Evolutionary conservation across 2,329 filamentous ascomycete species (phyloP).

Genomic region (Pyricularia grisea): DNA sequence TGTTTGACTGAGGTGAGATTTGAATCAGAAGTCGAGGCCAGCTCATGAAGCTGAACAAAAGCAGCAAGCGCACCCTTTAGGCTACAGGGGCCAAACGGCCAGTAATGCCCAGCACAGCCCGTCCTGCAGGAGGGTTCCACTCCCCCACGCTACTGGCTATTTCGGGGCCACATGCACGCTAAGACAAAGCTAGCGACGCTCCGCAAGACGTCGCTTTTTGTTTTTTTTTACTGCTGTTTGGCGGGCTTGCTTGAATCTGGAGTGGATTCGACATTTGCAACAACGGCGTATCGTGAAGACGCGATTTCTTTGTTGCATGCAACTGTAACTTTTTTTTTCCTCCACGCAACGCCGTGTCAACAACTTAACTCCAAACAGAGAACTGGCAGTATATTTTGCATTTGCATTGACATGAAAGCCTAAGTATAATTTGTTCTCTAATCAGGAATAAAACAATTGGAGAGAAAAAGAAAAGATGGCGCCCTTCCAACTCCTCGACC

Average conservation of each 20-base stretch:
- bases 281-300: neutral
- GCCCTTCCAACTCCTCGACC: slow-evolving; percentile 60
- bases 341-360: neutral
- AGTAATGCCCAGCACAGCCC: neutral
- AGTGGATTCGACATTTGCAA: neutral
- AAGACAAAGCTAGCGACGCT: neutral
- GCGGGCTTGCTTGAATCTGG: neutral
- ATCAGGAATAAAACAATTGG: neutral
- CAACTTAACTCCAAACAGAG: neutral
- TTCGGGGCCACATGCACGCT: neutral
- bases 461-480: slow-evolving; percentile 24
- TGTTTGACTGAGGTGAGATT: neutral
- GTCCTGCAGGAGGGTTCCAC: neutral
- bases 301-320: neutral
- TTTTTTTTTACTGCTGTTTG: neutral
- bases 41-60: neutral
- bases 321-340: neutral
- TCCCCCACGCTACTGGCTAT: neutral
- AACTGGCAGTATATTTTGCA: neutral
- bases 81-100: neutral
- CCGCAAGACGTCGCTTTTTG: neutral
- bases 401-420: neutral
- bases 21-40: neutral
- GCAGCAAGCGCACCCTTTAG: neutral
- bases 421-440: neutral